Evolutionary conservation across 2,329 filamentous ascomycete species (phyloP).

Genomic region (Sclerotinia borealis): DNA sequence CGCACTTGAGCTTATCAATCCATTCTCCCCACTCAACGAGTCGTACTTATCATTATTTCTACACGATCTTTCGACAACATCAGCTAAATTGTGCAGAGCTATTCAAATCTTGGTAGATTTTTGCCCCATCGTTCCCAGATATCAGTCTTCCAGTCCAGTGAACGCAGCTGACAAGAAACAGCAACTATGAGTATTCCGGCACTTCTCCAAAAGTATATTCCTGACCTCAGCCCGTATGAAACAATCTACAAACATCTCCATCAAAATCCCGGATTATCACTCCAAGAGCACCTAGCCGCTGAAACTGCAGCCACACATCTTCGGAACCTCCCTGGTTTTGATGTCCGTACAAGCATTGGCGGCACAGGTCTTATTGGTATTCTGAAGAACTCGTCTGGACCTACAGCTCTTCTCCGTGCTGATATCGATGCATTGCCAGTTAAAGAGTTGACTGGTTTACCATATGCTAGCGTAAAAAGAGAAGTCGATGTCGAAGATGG

Average conservation of each 20-base stretch:
- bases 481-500: constrained; percentile 37
- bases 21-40: too few relatives aligned
- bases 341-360: constrained; percentile 47
- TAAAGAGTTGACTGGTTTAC: constrained; percentile 47
- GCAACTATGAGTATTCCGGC: constrained; percentile 15
- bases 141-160: neutral
- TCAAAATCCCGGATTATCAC: constrained; percentile 51
- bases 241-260: constrained; percentile 54
- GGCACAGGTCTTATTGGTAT: constrained; percentile 49
- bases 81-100: too few relatives aligned
- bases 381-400: constrained; percentile 47
- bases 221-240: constrained; percentile 38
- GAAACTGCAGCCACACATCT: constrained; percentile 41
- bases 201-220: constrained; percentile 11
- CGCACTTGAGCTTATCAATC: too few relatives aligned
- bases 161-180: neutral
- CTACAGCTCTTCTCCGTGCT: constrained; percentile 51
- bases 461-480: constrained; percentile 45
- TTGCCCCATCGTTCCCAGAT: too few relatives aligned
- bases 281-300: constrained; percentile 49
- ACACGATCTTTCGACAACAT: too few relatives aligned
- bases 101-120: too few relatives aligned
- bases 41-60: too few relatives aligned
- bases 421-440: constrained; percentile 59
- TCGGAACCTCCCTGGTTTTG: constrained; percentile 30